Evolutionary conservation across 2,329 filamentous ascomycete species (phyloP).

Genomic region (Calcarisporium arbuscula): DNA sequence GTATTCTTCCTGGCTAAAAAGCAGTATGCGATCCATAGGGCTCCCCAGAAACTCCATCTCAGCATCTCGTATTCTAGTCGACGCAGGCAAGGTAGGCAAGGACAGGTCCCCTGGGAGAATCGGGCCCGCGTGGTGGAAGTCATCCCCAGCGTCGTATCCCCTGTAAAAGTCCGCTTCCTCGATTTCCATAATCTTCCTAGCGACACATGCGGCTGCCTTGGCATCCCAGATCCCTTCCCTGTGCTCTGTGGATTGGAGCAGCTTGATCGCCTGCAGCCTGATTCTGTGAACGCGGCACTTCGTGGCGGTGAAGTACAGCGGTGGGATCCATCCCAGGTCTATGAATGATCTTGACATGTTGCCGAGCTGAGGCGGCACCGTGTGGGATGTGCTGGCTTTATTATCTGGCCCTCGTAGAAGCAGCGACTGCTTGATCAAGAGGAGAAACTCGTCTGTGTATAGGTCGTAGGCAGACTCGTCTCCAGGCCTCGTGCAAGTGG

Average conservation of each 20-base stretch:
- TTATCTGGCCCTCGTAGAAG: too few relatives aligned
- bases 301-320: slow-evolving; percentile 23
- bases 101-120: too few relatives aligned
- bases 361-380: background rate
- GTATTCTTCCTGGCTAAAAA: too few relatives aligned
- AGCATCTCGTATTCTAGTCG: too few relatives aligned
- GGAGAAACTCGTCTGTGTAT: slow-evolving; percentile 1
- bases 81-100: too few relatives aligned
- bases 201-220: slow-evolving; percentile 11
- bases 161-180: too few relatives aligned
- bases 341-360: slow-evolving; percentile 20
- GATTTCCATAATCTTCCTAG: slow-evolving; percentile 9
- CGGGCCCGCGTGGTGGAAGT: too few relatives aligned
- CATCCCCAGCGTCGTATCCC: too few relatives aligned
- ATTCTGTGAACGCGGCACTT: slow-evolving; percentile 25
- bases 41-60: too few relatives aligned
- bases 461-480: slow-evolving; percentile 7
- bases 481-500: slow-evolving; percentile 3
- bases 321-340: slow-evolving; percentile 24
- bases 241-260: slow-evolving; percentile 13
- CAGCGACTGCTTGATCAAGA: slow-evolving; percentile 4
- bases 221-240: slow-evolving; percentile 20
- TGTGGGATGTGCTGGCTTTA: too few relatives aligned
- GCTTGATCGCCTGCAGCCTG: slow-evolving; percentile 17
- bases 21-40: too few relatives aligned